These are phyloP conservation scores for Stevia rebaudiana DNA, from an alignment of 140 eudicot species.

Conservation along the genomic window DNA sequence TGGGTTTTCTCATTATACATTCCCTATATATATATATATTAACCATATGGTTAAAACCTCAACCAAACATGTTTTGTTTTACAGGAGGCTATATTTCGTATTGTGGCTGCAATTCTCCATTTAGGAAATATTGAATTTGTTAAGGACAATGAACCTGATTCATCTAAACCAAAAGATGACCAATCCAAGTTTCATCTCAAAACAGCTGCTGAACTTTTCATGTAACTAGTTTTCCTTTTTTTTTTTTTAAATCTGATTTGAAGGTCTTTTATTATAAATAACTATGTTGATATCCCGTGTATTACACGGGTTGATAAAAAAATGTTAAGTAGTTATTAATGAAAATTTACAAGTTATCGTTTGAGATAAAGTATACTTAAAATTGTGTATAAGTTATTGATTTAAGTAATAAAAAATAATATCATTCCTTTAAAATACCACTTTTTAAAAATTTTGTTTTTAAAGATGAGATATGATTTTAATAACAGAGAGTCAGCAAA, in stretches of 20 bases:
- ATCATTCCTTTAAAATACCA: too few species aligned
- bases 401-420: too few species aligned
- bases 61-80: background rate
- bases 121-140: constrained; percentile 78
- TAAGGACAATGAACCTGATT: constrained; percentile 69
- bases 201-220: constrained; percentile 80
- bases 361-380: too few species aligned
- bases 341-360: too few species aligned
- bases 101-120: constrained; percentile 95
- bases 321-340: too few species aligned
- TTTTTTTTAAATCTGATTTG: background rate
- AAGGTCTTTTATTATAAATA: background rate
- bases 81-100: constrained; percentile 94
- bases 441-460: too few species aligned
- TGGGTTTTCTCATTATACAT: too few species aligned
- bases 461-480: too few species aligned
- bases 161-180: constrained; percentile 90
- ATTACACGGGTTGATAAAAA: too few species aligned
- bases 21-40: background rate
- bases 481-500: too few species aligned
- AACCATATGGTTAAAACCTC: background rate
- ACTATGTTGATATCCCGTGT: too few species aligned
- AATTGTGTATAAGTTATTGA: too few species aligned
- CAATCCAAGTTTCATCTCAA: constrained; percentile 64
- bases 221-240: constrained; percentile 36